phyloP scores from a whole-genome alignment of 1,284 basidiomycete genomes.

The Ustilago bromivora region DNA sequence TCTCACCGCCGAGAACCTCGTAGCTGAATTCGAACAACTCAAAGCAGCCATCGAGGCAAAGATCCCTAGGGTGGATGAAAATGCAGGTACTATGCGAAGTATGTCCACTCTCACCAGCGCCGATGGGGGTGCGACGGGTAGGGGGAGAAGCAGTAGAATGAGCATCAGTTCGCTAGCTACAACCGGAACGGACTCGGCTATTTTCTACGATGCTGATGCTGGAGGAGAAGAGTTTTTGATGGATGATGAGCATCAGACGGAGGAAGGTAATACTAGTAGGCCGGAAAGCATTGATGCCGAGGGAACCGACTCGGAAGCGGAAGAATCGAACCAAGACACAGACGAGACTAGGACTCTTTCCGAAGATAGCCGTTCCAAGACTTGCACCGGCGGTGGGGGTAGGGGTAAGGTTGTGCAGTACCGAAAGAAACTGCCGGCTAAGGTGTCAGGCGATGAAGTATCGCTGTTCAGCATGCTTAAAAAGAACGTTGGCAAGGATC shows the following conservation, averaged over 20 bases:
- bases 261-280: constrained; percentile 52
- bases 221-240: constrained; percentile 51
- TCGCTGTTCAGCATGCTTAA: constrained; percentile 86
- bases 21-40: constrained; percentile 58
- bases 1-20: constrained; percentile 46
- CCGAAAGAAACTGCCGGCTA: constrained; percentile 74
- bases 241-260: constrained; percentile 49
- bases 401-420: constrained; percentile 40
- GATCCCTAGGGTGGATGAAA: constrained; percentile 45
- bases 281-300: constrained; percentile 60
- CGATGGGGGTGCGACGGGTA: neutral
- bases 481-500: constrained; percentile 79
- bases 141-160: constrained; percentile 31
- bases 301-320: constrained; percentile 69
- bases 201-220: constrained; percentile 66
- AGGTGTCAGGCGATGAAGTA: constrained; percentile 80
- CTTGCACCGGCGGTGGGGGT: constrained; percentile 6
- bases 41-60: constrained; percentile 50
- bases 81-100: constrained; percentile 54
- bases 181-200: constrained; percentile 57
- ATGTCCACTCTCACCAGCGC: constrained; percentile 31
- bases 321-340: constrained; percentile 36
- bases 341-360: constrained; percentile 37
- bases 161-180: constrained; percentile 56
- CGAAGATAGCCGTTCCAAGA: neutral